A percentile compares a stretch with the other conserved stretches of the same genome.
phyloP scores from a whole-genome alignment of 305 asterid species.

The Ilex paraguariensis region DNA sequence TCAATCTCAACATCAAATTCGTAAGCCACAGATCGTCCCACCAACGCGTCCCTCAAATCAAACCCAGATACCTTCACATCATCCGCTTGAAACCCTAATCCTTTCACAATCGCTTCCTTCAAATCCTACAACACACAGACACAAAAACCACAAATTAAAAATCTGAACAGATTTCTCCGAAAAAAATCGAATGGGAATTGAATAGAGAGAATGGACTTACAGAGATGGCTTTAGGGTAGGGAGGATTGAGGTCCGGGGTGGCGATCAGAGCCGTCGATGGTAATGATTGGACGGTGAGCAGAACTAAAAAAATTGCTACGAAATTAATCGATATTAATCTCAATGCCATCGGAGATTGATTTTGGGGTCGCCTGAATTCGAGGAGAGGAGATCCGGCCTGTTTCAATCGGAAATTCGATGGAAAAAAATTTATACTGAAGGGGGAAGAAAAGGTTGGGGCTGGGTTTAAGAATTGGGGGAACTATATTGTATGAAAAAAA shows the following conservation, averaged over 20 bases:
- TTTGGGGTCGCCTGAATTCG: not conserved
- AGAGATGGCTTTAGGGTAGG: slow-evolving; percentile 63
- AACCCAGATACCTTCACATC: slow-evolving; percentile 77
- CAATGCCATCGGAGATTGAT: slow-evolving; percentile 25
- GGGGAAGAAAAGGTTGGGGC: not conserved
- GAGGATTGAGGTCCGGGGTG: slow-evolving; percentile 36
- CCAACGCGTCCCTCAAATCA: slow-evolving; percentile 71
- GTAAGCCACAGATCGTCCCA: slow-evolving; percentile 79
- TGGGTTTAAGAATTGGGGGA: not conserved
- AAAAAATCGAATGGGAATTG: not conserved
- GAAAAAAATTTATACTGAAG: not conserved
- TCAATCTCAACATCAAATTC: slow-evolving; percentile 89
- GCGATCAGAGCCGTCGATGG: slow-evolving; percentile 35
- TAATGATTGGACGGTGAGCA: slow-evolving; percentile 30
- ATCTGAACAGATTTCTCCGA: not conserved
- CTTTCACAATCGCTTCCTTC: slow-evolving; percentile 83
- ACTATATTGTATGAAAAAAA: too few relatives aligned
- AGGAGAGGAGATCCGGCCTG: too few relatives aligned
- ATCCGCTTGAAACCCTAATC: slow-evolving; percentile 74
- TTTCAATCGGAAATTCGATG: not conserved
- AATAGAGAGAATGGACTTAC: slow-evolving; percentile 19
- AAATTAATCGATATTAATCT: slow-evolving; percentile 17
- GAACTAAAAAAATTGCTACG: slow-evolving; percentile 30
- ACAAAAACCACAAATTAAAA: not conserved
- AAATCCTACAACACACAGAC: slow-evolving; percentile 45